Evolutionary conservation across 1,284 basidiomycete genomes (phyloP), one percentile per base, ranked within the genome.

Genomic region (Melampsora larici-populina): DNA sequence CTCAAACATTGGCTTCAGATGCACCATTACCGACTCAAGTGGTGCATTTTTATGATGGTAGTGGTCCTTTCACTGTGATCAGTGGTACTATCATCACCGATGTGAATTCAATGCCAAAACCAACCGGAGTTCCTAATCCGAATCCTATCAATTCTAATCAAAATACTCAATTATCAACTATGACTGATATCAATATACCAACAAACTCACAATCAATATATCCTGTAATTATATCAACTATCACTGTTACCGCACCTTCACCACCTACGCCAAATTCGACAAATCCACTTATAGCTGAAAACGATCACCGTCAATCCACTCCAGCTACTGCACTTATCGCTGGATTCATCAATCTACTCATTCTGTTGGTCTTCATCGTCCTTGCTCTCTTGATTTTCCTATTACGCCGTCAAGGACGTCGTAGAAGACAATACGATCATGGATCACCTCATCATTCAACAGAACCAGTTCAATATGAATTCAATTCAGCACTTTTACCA

Each of bases 41-140:
- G 8, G 24, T 78, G 18, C 68, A 33, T 18, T 78, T 78, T 55
- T 17, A 63, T 29, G 62, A 78, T 78, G 75, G 75, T 8, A 63
- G 66, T 68, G 75, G 75, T 60, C 75, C 67, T 8, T 78, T 78
- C 58, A 70, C 75, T 33, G 46, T 78, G 17, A 40, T 64, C 24
- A 46, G 58, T 29, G 75, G 60, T 55, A 31, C 48, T 2, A 78
- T 70, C 17, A 31, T 78, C 26, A 78, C 75, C 18, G 31, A 51
- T 70, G 8, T 55, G 8, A n/a, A 29, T 40, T 33, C 60, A 1
- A 21, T 58, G 21, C 43, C 36, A 31, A 76, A 65, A 26, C 17
- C 55, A 55, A 55, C 72, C 9, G 9, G n/a, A 40, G 49, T n/a
- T 13, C 29, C 21, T 15, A 67, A 51, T 51, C 43, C 6, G 36